Conservation (phyloP, 768 basidiomycete species). For the Auriscalpium orientale region DNA sequence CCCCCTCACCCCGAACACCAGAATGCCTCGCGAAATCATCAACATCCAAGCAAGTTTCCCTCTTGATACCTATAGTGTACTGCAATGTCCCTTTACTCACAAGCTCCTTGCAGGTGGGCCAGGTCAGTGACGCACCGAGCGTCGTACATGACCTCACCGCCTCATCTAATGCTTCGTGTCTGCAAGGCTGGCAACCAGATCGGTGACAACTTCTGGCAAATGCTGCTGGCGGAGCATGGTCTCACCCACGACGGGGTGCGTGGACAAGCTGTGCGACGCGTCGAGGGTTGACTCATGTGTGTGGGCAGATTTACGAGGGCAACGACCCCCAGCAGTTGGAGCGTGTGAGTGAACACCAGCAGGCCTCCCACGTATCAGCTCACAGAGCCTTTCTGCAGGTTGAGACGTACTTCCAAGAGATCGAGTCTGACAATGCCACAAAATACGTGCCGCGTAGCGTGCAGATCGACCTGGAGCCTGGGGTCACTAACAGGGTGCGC, state of each 20-base stretch:
- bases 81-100: background rate
- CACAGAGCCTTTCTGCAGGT: conserved; percentile 40
- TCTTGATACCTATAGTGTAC: background rate
- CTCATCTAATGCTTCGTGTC: background rate
- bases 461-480: conserved; percentile 84
- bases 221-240: conserved; percentile 82
- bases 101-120: conserved; percentile 48
- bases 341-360: conserved; percentile 39
- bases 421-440: conserved; percentile 37
- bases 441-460: conserved; percentile 90
- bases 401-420: conserved; percentile 76
- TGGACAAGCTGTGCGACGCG: conserved; percentile 2
- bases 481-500: conserved; percentile 73
- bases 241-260: conserved; percentile 64
- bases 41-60: conserved; percentile 59
- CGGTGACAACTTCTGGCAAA: conserved; percentile 85
- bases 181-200: conserved; percentile 66
- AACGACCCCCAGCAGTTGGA: conserved; percentile 67
- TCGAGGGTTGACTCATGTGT: background rate
- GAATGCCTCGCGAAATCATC: conserved; percentile 73
- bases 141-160: conserved; percentile 1
- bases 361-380: background rate
- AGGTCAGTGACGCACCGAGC: conserved; percentile 37
- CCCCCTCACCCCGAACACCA: background rate
- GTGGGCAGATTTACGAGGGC: conserved; percentile 56